phyloP scores from a whole-genome alignment of 2,329 filamentous ascomycete species.

The Tolypocladium tundrense region DNA sequence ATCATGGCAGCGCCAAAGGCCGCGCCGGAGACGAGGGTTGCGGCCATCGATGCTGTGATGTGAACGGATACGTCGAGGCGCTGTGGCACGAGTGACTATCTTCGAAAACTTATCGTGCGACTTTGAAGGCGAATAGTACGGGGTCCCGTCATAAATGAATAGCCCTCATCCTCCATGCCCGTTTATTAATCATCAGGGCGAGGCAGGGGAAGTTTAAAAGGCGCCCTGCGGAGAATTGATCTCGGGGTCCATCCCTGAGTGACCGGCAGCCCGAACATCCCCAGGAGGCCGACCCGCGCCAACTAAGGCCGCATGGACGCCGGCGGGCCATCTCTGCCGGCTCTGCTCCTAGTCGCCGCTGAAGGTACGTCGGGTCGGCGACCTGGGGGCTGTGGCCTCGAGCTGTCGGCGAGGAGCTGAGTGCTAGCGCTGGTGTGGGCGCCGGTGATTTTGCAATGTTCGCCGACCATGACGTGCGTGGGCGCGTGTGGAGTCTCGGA shows the following conservation, averaged over 20 bases:
- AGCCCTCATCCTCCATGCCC: not conserved
- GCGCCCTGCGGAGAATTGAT: not conserved
- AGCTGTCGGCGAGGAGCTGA: not conserved
- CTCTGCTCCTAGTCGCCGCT: not conserved
- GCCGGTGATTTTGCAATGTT: conserved; percentile 1
- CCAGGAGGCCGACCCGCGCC: not conserved
- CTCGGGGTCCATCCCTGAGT: not conserved
- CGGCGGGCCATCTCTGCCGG: not conserved
- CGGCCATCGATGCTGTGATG: conserved; percentile 10
- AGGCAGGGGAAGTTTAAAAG: not conserved
- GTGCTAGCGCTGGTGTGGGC: not conserved
- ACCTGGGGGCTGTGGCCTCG: not conserved
- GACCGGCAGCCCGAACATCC: not conserved
- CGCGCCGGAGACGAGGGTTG: conserved; percentile 36
- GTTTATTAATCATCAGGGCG: not conserved
- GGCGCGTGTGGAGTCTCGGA: not conserved
- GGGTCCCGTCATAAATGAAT: not conserved
- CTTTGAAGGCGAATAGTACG: not conserved
- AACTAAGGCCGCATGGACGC: not conserved
- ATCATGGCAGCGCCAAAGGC: conserved; percentile 53
- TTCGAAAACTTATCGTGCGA: not conserved
- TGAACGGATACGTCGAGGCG: not conserved
- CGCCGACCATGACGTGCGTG: conserved; percentile 2
- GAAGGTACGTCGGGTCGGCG: not conserved
- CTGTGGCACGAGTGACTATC: not conserved